Percentiles rank a stretch among this genome's conserved stretches.
Conservation (phyloP, 768 basidiomycete species). For the Hydnomerulius pinastri region DNA sequence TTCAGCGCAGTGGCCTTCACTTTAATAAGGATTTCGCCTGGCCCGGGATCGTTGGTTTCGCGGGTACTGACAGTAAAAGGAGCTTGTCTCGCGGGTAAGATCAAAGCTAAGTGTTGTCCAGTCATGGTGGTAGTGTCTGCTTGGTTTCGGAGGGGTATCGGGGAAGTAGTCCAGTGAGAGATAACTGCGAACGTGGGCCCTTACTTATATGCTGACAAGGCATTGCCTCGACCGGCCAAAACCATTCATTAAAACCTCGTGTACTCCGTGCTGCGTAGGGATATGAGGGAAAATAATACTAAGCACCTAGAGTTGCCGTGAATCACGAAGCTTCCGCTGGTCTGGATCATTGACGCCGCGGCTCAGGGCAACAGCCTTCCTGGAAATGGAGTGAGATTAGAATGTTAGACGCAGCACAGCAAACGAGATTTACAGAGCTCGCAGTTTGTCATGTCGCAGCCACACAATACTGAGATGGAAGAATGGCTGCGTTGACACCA, state of each 20-base stretch:
- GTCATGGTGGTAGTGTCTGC: constrained; percentile 22
- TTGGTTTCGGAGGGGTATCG: constrained; percentile 12
- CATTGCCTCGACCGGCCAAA: constrained; percentile 31
- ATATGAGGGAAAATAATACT: constrained; percentile 25
- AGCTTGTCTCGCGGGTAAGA: constrained; percentile 35
- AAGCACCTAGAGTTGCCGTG: constrained; percentile 27
- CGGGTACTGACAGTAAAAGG: constrained; percentile 35
- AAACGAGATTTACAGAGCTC: constrained; percentile 18
- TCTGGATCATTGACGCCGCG: constrained; percentile 33
- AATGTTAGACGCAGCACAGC: constrained; percentile 32
- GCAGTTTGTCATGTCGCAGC: constrained; percentile 12
- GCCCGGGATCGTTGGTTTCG: constrained; percentile 44
- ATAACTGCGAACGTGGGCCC: constrained; percentile 19
- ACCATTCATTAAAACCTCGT: constrained; percentile 37
- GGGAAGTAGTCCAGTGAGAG: constrained; percentile 17
- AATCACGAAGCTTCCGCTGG: constrained; percentile 21
- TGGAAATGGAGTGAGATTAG: constrained; percentile 31
- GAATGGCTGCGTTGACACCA: constrained; percentile 7
- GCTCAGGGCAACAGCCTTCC: constrained; percentile 35
- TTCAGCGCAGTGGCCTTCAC: constrained; percentile 50
- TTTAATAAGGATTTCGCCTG: constrained; percentile 50
- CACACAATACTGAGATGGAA: constrained; percentile 22
- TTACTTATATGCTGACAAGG: constrained; percentile 31
- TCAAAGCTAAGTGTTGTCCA: constrained; percentile 28
- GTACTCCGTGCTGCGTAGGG: constrained; percentile 34